phyloP scores from a whole-genome alignment of 176 grass and related monocot species.

The Metroxylon sagu region DNA sequence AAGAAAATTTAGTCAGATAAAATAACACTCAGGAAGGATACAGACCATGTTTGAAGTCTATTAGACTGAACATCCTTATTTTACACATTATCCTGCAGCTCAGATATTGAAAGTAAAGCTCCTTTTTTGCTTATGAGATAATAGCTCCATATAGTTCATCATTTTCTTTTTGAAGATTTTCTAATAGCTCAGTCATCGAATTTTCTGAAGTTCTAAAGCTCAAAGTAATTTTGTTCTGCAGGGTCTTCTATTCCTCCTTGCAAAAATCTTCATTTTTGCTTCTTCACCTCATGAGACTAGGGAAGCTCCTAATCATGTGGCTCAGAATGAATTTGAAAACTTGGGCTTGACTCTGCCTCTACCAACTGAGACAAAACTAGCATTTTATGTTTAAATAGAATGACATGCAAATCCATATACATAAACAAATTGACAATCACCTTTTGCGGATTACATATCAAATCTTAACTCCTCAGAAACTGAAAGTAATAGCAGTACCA shows the following conservation, averaged over 20 bases:
- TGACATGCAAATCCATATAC: background rate
- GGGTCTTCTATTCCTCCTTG: conserved; percentile 15
- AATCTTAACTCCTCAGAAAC: too few relatives aligned
- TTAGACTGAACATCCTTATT: conserved; percentile 41
- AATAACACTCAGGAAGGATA: conserved; percentile 15
- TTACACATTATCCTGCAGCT: conserved; percentile 74
- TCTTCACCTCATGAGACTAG: conserved; percentile 10
- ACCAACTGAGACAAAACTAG: conserved; percentile 21
- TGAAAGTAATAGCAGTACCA: too few relatives aligned
- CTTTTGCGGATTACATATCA: too few relatives aligned
- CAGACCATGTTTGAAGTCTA: conserved; percentile 33
- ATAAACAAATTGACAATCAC: too few relatives aligned
- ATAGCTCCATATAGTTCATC: conserved; percentile 27
- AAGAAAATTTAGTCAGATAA: conserved; percentile 16
- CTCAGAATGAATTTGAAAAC: conserved; percentile 44
- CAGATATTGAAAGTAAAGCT: conserved; percentile 58
- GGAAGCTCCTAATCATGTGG: conserved; percentile 12
- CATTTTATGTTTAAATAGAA: background rate
- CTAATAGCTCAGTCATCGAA: conserved; percentile 29
- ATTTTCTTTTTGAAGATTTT: conserved; percentile 34
- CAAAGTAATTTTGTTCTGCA: conserved; percentile 8
- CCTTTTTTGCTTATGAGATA: conserved; percentile 23
- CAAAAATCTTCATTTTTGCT: conserved; percentile 27
- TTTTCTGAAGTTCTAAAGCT: conserved; percentile 22
- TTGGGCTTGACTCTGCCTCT: conserved; percentile 38